Percentiles rank a stretch among this genome's conserved stretches.
Evolutionary conservation across 1,284 basidiomycete genomes (phyloP).

Genomic region (Athelia sp.): DNA sequence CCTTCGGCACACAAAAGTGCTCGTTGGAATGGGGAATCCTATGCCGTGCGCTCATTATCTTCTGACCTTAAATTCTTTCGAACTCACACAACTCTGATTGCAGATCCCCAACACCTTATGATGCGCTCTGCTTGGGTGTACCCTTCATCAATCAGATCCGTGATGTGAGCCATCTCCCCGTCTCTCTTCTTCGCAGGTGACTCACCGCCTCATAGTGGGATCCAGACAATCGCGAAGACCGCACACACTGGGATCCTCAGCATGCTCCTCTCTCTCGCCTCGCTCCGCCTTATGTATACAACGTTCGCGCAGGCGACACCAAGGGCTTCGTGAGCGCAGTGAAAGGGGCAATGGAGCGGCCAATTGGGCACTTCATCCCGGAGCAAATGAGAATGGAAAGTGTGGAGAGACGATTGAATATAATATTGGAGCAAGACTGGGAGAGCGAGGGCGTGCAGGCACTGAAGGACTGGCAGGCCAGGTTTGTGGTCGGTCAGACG

Average conservation of each 20-base stretch:
- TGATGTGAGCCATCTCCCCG: conserved; percentile 2
- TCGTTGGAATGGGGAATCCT: conserved; percentile 15
- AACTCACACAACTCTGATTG: background rate
- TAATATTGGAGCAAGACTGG: background rate
- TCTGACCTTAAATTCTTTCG: conserved; percentile 3
- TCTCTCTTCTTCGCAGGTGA: background rate
- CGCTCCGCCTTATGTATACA: conserved; percentile 32
- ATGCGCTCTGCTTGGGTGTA: conserved; percentile 34
- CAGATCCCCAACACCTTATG: conserved; percentile 30
- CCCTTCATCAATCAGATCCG: conserved; percentile 34
- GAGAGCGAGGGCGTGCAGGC: too few relatives aligned
- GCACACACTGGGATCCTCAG: conserved; percentile 26
- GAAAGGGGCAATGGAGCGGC: conserved; percentile 8
- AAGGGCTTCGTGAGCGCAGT: conserved; percentile 14
- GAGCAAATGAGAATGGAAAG: background rate
- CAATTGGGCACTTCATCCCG: conserved; percentile 7
- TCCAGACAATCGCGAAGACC: conserved; percentile 21
- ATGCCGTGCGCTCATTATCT: conserved; percentile 13
- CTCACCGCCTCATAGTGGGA: conserved; percentile 16
- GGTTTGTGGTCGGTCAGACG: too few relatives aligned
- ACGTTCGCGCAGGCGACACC: conserved; percentile 19
- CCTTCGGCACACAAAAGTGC: conserved; percentile 8
- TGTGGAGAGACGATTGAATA: background rate
- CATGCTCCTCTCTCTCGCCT: conserved; percentile 24
- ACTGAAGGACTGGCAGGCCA: too few relatives aligned